These are phyloP conservation scores for Globisporangium irregulare DNA, from an alignment of 352 stramenopile genomes.

Conservation along the genomic window DNA sequence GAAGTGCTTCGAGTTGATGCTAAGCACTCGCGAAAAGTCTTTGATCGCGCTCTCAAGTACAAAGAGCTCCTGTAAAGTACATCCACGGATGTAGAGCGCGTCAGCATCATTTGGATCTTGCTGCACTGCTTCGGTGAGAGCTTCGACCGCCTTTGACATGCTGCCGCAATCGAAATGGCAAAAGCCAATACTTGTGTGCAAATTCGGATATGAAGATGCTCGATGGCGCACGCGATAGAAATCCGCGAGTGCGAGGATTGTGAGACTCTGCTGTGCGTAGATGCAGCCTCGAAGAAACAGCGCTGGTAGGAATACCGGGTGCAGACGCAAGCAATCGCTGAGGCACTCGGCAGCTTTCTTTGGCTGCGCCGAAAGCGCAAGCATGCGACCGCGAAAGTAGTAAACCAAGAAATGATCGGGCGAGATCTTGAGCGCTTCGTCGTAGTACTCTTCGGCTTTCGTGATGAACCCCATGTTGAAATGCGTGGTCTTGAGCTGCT, in stretches of 20 bases:
- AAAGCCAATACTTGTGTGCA: constrained; percentile 52
- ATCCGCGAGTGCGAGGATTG: constrained; percentile 48
- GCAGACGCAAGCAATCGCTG: constrained; percentile 27
- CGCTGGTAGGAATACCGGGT: constrained; percentile 45
- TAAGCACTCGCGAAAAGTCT: constrained; percentile 36
- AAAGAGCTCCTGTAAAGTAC: constrained; percentile 48
- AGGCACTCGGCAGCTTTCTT: constrained; percentile 30
- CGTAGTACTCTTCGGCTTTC: constrained; percentile 30
- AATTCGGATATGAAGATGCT: constrained; percentile 34
- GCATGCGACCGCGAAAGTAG: constrained; percentile 45
- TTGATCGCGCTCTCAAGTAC: constrained; percentile 34
- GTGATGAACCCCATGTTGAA: constrained; percentile 32
- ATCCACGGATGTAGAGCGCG: constrained; percentile 47
- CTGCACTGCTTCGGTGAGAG: constrained; percentile 40
- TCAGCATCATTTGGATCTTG: constrained; percentile 24
- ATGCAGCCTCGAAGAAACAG: constrained; percentile 54
- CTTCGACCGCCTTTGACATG: constrained; percentile 38
- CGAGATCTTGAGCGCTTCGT: constrained; percentile 26
- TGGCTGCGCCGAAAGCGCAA: constrained; percentile 33
- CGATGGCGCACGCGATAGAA: constrained; percentile 52
- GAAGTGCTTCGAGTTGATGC: constrained; percentile 19
- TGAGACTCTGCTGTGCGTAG: constrained; percentile 47
- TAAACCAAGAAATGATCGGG: constrained; percentile 41
- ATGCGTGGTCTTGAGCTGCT: constrained; percentile 26
- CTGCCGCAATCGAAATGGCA: constrained; percentile 45